Conservation (phyloP, 495 filamentous ascomycete species). For the Penicillium lividum region DNA sequence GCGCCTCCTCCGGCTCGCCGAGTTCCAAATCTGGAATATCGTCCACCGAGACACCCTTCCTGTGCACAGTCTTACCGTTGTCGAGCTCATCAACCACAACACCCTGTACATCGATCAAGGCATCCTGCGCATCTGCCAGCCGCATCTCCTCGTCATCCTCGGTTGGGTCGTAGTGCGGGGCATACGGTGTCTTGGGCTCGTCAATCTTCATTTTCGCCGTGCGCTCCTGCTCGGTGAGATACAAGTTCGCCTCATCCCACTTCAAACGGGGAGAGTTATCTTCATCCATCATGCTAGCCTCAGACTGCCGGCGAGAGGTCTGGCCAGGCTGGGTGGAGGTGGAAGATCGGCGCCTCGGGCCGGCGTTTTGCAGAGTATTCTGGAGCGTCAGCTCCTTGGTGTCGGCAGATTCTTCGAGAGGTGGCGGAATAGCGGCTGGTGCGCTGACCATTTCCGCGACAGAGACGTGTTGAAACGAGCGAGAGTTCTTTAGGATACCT, state of each 20-base stretch:
- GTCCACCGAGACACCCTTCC: slow-evolving; percentile 54
- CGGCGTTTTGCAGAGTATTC: slow-evolving; percentile 94
- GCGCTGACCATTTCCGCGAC: slow-evolving; percentile 8
- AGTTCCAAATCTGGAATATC: slow-evolving; percentile 92
- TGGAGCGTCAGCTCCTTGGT: slow-evolving; percentile 86
- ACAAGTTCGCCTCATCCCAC: slow-evolving; percentile 98
- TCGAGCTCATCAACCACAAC: slow-evolving; percentile 75
- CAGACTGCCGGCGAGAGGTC: slow-evolving; percentile 70
- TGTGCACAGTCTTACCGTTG: slow-evolving; percentile 39
- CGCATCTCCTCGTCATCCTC: slow-evolving; percentile 79
- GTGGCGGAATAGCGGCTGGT: slow-evolving; percentile 26
- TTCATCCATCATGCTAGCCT: slow-evolving; percentile 49
- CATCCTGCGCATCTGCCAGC: slow-evolving; percentile 36
- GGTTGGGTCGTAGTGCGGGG: slow-evolving; percentile 81
- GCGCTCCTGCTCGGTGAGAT: slow-evolving; percentile 93
- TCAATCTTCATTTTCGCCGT: slow-evolving; percentile 97
- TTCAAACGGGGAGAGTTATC: slow-evolving; percentile 71
- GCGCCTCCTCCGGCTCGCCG: slow-evolving; percentile 83
- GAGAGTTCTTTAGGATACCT: slow-evolving; percentile 91
- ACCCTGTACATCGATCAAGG: slow-evolving; percentile 56
- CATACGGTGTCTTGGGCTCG: slow-evolving; percentile 97
- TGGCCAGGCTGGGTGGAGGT: slow-evolving; percentile 61
- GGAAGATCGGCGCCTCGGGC: slow-evolving; percentile 81
- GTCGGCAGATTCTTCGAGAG: slow-evolving; percentile 34
- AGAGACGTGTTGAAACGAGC: slow-evolving; percentile 2